A percentile compares a stretch with the other conserved stretches of the same genome.
These are phyloP conservation scores for Pyrus hybrid DNA, from an alignment of 331 rosid species.

Conservation along the genomic window DNA sequence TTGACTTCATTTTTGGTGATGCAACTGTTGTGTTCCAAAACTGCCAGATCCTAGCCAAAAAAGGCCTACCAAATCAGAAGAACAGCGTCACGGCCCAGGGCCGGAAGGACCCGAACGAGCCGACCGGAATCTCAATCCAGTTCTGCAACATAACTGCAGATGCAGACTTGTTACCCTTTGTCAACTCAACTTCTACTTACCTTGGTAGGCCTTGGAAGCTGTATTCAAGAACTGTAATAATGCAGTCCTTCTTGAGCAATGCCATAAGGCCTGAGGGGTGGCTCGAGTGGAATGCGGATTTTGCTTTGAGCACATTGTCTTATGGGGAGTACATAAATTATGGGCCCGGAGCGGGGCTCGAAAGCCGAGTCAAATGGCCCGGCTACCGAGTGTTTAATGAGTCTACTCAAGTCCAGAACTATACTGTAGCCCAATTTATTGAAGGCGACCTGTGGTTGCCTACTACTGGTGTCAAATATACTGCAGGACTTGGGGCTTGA, in stretches of 20 bases:
- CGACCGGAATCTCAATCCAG: slow-evolving; percentile 85
- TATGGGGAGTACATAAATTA: slow-evolving; percentile 66
- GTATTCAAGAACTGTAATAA: slow-evolving; percentile 56
- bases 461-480: slow-evolving; percentile 61
- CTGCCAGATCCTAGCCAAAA: slow-evolving; percentile 41
- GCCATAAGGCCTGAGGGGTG: slow-evolving; percentile 63
- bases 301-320: slow-evolving; percentile 46
- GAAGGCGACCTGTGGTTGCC: slow-evolving; percentile 85
- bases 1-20: slow-evolving; percentile 84
- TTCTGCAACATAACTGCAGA: slow-evolving; percentile 69
- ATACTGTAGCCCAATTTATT: slow-evolving; percentile 59
- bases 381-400: slow-evolving; percentile 53
- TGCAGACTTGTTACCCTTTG: slow-evolving; percentile 27
- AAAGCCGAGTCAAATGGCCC: slow-evolving; percentile 57
- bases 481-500: slow-evolving; percentile 38
- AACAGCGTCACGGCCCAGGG: slow-evolving; percentile 91
- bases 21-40: slow-evolving; percentile 66
- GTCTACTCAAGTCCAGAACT: slow-evolving; percentile 33
- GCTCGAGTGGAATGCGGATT: slow-evolving; percentile 68
- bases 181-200: slow-evolving; percentile 34
- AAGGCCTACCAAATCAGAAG: slow-evolving; percentile 61
- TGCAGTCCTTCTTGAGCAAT: slow-evolving; percentile 47
- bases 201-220: slow-evolving; percentile 86
- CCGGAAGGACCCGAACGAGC: slow-evolving; percentile 58
- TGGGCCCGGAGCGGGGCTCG: slow-evolving; percentile 51